Evolutionary conservation across 495 filamentous ascomycete genomes (phyloP), one percentile per base, ranked within the genome.

Genomic region (Schizothecium vesticola): DNA sequence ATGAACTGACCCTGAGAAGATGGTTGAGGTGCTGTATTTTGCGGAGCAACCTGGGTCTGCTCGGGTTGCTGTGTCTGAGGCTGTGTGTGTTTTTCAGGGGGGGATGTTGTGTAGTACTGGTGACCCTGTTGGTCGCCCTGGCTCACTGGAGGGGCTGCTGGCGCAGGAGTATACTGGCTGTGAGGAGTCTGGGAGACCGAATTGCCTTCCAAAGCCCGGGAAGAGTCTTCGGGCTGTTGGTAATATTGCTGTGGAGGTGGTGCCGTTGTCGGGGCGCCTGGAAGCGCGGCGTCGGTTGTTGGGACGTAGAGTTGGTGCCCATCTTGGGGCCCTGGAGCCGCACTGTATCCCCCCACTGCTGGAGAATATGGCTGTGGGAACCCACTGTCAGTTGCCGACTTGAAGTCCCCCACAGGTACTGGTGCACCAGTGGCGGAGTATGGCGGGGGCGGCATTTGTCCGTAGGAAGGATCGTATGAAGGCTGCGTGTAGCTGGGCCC

Each of bases 391-490:
- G 29, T 12, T 13, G 65, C 56, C 21, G 65, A 58, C 57, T 66
- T 66, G 10, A 31, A 5, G 51, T 66, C 65, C 10, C 29, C 22
- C 21, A 61, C 21, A 8, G 29, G 29, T 7, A 58, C 19, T 11
- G 65, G 57, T n/a, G 56, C 65, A 21, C 28, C 57, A 12, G 43
- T 21, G n/a, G 26, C 56, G 6, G 65, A 66, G 26, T 66, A 66
- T 10, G 65, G 65, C 10, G 65, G 65, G 3, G 65, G 56, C 56
- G 65, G 56, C 65, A 61, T 59, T 26, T 66, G 65, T 12, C 57
- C 64, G 10, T 65, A 65, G 26, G 22, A n/a, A 13, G 33, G 11
- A n/a, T 29, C 65, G 26, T 66, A 60, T 21, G 55, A 56, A 2
- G 64, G 11, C 56, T 55, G 64, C 28, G 63, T 25, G 51, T 58